Percentiles rank a stretch among this genome's conserved stretches.
Evolutionary conservation across 75 land plant genomes (phyloP).

Genomic region (Pinus albicaulis): DNA sequence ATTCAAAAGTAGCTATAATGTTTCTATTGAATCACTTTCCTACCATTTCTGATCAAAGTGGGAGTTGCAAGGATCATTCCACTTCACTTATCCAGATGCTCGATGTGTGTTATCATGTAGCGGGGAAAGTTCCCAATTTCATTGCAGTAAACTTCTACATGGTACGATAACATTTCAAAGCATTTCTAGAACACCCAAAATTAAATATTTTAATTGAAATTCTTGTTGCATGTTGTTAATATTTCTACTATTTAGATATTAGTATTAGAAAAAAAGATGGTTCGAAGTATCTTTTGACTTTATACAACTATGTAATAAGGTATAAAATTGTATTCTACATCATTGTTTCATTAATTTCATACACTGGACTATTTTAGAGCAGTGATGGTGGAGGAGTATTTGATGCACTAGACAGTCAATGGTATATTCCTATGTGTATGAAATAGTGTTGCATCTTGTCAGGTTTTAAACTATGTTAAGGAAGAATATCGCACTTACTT

Average conservation of each 20-base stretch:
- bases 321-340: neutral
- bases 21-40: slow-evolving; percentile 76
- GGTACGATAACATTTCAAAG: slow-evolving; percentile 28
- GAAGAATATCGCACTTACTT: neutral
- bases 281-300: neutral
- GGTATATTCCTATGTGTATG: slow-evolving; percentile 75
- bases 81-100: slow-evolving; percentile 47
- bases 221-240: neutral
- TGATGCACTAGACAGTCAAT: slow-evolving; percentile 74
- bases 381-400: slow-evolving; percentile 95
- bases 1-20: slow-evolving; percentile 48
- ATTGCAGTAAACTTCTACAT: slow-evolving; percentile 86
- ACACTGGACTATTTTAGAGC: slow-evolving; percentile 51
- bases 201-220: neutral
- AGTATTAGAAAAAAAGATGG: neutral
- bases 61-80: slow-evolving; percentile 74
- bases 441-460: slow-evolving; percentile 53
- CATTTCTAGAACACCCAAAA: neutral
- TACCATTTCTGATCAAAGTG: slow-evolving; percentile 44
- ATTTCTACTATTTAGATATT: neutral
- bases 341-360: neutral
- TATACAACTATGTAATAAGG: neutral
- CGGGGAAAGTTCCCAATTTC: slow-evolving; percentile 77
- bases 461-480: slow-evolving; percentile 31
- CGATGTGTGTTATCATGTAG: slow-evolving; percentile 58